phyloP scores from a whole-genome alignment of 1,284 basidiomycete genomes.

The Porodaedalea pini region DNA sequence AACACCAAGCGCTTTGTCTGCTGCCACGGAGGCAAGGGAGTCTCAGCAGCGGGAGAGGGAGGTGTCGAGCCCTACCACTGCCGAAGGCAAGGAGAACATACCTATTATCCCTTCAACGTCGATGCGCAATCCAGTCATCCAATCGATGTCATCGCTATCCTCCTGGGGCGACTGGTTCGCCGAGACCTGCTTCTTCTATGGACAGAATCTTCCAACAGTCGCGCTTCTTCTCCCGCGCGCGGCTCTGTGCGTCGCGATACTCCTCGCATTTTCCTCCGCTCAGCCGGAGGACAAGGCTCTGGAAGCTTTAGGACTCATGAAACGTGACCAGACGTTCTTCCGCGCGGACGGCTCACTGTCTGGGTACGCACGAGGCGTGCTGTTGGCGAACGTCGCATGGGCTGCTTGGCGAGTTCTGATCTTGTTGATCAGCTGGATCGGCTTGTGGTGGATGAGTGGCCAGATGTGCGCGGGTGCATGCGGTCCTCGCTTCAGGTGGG shows the following conservation, averaged over 20 bases:
- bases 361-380: constrained; percentile 65
- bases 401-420: constrained; percentile 65
- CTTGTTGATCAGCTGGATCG: constrained; percentile 62
- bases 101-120: constrained; percentile 5
- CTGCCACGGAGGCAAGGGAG: constrained; percentile 7
- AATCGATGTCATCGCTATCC: constrained; percentile 13
- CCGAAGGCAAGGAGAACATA: constrained; percentile 8
- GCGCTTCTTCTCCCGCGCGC: constrained; percentile 76
- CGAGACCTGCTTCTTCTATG: constrained; percentile 74
- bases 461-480: constrained; percentile 75
- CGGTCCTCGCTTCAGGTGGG: constrained; percentile 77
- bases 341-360: constrained; percentile 62
- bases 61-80: neutral
- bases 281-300: constrained; percentile 45
- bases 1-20: constrained; percentile 15
- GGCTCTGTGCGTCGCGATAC: constrained; percentile 63
- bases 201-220: constrained; percentile 77
- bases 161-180: constrained; percentile 57
- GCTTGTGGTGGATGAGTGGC: constrained; percentile 71
- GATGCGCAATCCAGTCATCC: neutral
- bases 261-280: constrained; percentile 60
- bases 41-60: constrained; percentile 16
- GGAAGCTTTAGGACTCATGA: constrained; percentile 43
- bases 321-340: constrained; percentile 73
- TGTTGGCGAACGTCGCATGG: constrained; percentile 76